phyloP scores from a whole-genome alignment of 2,329 filamentous ascomycete genomes.

The Fusarium coffeatum region DNA sequence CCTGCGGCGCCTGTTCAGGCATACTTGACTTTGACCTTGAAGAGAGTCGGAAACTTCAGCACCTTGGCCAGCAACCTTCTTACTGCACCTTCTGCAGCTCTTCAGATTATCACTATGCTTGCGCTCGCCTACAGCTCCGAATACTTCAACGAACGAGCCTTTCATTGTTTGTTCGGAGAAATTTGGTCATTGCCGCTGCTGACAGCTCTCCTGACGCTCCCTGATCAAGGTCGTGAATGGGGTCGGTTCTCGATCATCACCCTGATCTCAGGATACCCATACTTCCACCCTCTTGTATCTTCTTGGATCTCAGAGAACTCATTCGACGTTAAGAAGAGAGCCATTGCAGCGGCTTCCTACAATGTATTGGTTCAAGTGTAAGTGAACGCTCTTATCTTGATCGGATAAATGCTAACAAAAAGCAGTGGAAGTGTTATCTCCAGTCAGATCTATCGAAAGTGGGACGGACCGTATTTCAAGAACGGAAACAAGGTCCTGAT shows the following conservation, averaged over 20 bases:
- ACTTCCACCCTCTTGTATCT: constrained; percentile 66
- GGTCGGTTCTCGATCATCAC: constrained; percentile 62
- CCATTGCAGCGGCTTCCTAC: constrained; percentile 60
- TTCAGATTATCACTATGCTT: constrained; percentile 69
- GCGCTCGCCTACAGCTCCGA: constrained; percentile 65
- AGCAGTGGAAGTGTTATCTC: constrained; percentile 54
- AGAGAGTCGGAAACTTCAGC: constrained; percentile 64
- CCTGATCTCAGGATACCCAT: constrained; percentile 66
- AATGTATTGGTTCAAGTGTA: constrained; percentile 60
- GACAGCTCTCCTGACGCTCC: constrained; percentile 62
- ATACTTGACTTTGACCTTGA: constrained; percentile 68
- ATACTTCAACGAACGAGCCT: constrained; percentile 64
- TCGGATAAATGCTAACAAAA: neutral
- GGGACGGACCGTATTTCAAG: constrained; percentile 68
- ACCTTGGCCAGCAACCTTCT: constrained; percentile 72
- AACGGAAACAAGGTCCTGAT: constrained; percentile 68
- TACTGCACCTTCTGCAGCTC: constrained; percentile 67
- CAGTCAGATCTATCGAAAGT: constrained; percentile 62
- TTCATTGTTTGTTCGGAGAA: constrained; percentile 64
- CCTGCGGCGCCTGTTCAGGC: constrained; percentile 59
- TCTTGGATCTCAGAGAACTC: constrained; percentile 64
- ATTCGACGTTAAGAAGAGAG: constrained; percentile 62
- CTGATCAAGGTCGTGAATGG: constrained; percentile 62
- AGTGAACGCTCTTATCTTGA: neutral
- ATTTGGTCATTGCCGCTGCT: constrained; percentile 65